Evolutionary conservation across 2,329 filamentous ascomycete genomes (phyloP), one percentile per base, ranked within the genome.

Genomic region (Xylaria sp.): DNA sequence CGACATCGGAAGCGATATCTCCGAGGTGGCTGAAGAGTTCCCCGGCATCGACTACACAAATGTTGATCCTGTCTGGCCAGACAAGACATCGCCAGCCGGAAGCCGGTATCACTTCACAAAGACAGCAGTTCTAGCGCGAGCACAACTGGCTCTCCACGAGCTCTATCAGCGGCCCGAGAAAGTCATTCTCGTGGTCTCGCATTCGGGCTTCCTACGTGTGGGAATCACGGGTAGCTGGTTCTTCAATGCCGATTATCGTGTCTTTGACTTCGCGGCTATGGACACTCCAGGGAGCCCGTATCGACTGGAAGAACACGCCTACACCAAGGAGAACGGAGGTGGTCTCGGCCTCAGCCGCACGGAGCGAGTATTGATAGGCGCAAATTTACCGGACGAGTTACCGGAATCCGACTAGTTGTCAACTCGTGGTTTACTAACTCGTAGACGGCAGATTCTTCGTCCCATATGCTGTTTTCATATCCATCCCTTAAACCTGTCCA

Each of bases 191-290:
- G 85, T 89, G 0, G 84, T 89, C 3, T 83, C 82, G 1, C 86
- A 89, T 72, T 84, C 85, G 1, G 84, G 80, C 0, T 89, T 88
- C 69, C 66, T 89, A 62, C 75, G 85, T n/a, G 70, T 76, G 2
- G 83, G 79, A 7, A 79, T 88, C 6, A 79, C 77, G 7, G 80
- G 83, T 1, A 76, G 75, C 64, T 81, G 76, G 75, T 85, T 77
- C 66, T 81, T 80, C 69, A 88, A 88, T 63, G 82, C 81, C 9
- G 86, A 89, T 66, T 89, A 84, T 70, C 79, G 86, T 10, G 74
- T 88, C 35, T 88, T 88, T 66, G 78, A 83, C 16, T 84, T 85
- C 35, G 66, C 60, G 16, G 62, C 65, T 10, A 58, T 54, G 54
- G 51, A 48, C 7, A 50, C 60, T 2, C 63, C 72, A 1, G 72